A percentile compares a stretch with the other conserved stretches of the same genome.
phyloP scores from a whole-genome alignment of 202 grass and related monocot species.

The Bolboschoenoplectus hybrid region DNA sequence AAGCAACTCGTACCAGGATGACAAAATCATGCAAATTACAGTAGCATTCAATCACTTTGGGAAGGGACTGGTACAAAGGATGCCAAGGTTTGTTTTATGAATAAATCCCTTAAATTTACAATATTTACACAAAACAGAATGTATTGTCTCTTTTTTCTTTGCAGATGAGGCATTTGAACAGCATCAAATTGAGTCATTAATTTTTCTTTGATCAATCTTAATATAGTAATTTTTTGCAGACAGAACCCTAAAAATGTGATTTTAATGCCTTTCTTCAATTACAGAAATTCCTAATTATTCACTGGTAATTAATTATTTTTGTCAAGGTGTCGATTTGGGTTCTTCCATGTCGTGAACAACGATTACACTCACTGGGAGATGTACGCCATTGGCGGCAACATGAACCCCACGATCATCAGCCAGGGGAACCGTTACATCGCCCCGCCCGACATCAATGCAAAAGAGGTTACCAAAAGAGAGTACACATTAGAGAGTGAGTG shows the following conservation, averaged over 20 bases:
- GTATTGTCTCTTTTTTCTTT: not conserved
- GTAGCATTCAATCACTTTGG: constrained; percentile 85
- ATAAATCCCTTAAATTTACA: not conserved
- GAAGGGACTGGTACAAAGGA: constrained; percentile 67
- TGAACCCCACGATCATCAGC: constrained; percentile 79
- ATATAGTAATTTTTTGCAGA: not conserved
- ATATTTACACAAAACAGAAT: not conserved
- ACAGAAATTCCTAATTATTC: constrained; percentile 20
- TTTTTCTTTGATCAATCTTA: not conserved
- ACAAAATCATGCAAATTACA: constrained; percentile 66
- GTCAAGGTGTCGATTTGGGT: constrained; percentile 53
- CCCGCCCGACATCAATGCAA: constrained; percentile 34
- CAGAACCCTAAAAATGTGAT: not conserved
- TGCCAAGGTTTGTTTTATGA: constrained; percentile 46
- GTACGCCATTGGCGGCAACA: constrained; percentile 79
- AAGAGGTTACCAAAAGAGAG: constrained; percentile 84
- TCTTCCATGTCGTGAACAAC: constrained; percentile 84
- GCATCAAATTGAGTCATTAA: not conserved
- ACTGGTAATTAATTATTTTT: not conserved
- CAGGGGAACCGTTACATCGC: constrained; percentile 75
- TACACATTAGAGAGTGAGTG: constrained; percentile 50
- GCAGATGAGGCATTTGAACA: not conserved
- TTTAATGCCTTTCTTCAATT: not conserved
- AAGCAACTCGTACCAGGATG: constrained; percentile 43
- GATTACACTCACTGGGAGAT: constrained; percentile 88